These are phyloP conservation scores for Globisporangium paroecandrum DNA, from an alignment of 352 stramenopile genomes.

Conservation along the genomic window DNA sequence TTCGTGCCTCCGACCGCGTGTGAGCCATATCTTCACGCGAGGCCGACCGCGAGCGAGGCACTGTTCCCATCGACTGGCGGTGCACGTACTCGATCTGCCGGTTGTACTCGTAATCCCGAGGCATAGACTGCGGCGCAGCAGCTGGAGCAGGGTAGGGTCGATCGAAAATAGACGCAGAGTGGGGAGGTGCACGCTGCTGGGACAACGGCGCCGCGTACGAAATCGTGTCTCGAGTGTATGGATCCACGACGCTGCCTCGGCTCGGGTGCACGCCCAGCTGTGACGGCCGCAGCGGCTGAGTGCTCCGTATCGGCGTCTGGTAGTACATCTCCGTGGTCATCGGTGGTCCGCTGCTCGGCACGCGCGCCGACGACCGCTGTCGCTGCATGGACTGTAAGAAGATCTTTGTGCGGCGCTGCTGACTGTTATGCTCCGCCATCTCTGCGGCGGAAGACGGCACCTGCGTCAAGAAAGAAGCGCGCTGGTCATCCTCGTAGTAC, in stretches of 20 bases:
- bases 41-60: slow-evolving; percentile 5
- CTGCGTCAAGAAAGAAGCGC: slow-evolving; percentile 59
- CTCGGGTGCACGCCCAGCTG: slow-evolving; percentile 32
- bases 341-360: slow-evolving; percentile 12
- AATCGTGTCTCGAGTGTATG: slow-evolving; percentile 31
- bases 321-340: slow-evolving; percentile 26
- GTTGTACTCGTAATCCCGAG: slow-evolving; percentile 16
- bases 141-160: slow-evolving; percentile 24
- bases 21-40: slow-evolving; percentile 9
- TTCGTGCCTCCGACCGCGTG: neutral
- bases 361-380: slow-evolving; percentile 8
- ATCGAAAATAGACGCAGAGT: slow-evolving; percentile 64
- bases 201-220: slow-evolving; percentile 20
- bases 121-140: slow-evolving; percentile 1
- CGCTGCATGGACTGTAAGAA: slow-evolving; percentile 70
- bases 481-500: slow-evolving; percentile 60
- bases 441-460: slow-evolving; percentile 21
- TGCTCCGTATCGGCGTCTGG: slow-evolving; percentile 21
- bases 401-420: slow-evolving; percentile 50
- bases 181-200: slow-evolving; percentile 8
- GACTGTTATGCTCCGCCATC: slow-evolving; percentile 12
- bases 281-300: slow-evolving; percentile 33
- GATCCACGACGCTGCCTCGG: slow-evolving; percentile 28
- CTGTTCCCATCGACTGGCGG: neutral
- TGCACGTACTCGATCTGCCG: slow-evolving; percentile 13